Conservation (phyloP, 2,329 filamentous ascomycete genomes). For the Ilyonectria sp. region DNA sequence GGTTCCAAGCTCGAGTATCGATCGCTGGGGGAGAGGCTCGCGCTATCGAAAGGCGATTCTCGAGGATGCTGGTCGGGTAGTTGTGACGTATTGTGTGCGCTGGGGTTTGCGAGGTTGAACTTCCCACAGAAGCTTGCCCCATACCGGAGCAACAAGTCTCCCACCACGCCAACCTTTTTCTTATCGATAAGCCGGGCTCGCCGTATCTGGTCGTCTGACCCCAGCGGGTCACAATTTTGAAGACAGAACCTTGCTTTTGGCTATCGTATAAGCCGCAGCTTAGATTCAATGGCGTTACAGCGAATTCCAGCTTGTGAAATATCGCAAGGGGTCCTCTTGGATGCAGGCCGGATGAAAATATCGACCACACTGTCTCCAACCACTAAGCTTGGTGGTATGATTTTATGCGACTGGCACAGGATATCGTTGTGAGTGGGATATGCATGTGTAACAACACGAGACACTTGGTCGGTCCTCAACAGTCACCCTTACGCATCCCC, state of each 20-base stretch:
- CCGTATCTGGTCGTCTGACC: conserved; percentile 21
- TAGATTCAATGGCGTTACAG: background rate
- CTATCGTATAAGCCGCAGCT: background rate
- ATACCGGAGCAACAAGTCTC: conserved; percentile 35
- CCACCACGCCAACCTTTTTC: conserved; percentile 43
- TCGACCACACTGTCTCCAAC: background rate
- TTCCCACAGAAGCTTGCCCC: conserved; percentile 32
- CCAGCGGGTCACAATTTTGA: conserved; percentile 3
- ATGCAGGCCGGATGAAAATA: conserved; percentile 11
- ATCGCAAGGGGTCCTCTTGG: background rate
- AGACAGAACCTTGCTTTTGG: conserved; percentile 6
- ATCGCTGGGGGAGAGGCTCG: background rate
- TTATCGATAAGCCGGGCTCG: conserved; percentile 51
- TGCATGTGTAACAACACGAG: conserved; percentile 8
- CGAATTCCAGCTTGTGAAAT: conserved; percentile 6
- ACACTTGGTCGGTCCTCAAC: background rate
- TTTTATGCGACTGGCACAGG: background rate
- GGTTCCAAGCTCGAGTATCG: background rate
- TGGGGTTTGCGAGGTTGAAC: conserved; percentile 44
- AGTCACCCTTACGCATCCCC: background rate
- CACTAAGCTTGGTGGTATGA: background rate
- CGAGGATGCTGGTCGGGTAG: conserved; percentile 26
- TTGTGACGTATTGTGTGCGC: conserved; percentile 43
- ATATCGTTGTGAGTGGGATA: conserved; percentile 1
- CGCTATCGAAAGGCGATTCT: conserved; percentile 13